phyloP scores from a whole-genome alignment of 2,329 filamentous ascomycete genomes.

The Ceratocystis destructans region DNA sequence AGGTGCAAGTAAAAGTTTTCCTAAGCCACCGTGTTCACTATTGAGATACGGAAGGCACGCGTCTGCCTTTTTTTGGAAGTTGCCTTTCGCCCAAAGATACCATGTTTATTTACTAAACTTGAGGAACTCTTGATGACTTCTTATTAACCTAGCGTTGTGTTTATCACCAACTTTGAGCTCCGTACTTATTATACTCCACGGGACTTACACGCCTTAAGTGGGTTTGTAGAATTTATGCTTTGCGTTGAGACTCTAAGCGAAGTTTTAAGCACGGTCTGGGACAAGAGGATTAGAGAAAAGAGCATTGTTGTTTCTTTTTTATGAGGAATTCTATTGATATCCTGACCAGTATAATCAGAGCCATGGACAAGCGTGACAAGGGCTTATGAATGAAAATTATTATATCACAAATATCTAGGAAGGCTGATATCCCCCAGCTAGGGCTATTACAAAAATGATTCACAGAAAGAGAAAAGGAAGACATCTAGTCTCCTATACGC shows the following conservation, averaged over 20 bases:
- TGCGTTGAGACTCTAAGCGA: background rate
- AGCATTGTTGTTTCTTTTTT: background rate
- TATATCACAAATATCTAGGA: constrained; percentile 4
- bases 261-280: constrained; percentile 30
- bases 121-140: background rate
- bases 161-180: background rate
- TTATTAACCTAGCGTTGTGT: background rate
- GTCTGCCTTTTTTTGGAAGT: background rate
- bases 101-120: background rate
- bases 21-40: background rate
- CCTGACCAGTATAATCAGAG: too few species aligned
- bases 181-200: background rate
- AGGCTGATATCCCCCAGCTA: background rate
- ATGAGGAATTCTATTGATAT: too few species aligned
- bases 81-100: background rate
- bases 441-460: background rate
- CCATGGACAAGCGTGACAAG: too few species aligned
- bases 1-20: background rate
- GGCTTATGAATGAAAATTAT: background rate
- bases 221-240: background rate
- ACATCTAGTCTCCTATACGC: background rate
- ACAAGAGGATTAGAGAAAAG: background rate
- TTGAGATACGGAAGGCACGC: background rate
- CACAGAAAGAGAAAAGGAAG: background rate
- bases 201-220: background rate